Evolutionary conservation across 306 rosid species (phyloP).

Genomic region (Leucaena leucocephala): DNA sequence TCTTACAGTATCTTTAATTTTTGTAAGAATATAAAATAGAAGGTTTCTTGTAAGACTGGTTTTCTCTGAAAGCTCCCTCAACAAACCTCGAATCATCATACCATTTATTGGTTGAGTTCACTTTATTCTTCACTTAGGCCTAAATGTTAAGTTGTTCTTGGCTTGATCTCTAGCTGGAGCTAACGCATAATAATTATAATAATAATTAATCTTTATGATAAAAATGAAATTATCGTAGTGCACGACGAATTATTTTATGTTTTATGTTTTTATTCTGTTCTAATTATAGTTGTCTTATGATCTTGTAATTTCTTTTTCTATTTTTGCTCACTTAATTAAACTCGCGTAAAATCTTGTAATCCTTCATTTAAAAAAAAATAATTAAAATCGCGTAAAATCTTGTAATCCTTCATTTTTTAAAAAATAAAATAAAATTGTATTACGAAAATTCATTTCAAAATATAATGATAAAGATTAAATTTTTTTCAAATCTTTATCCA

Average conservation of each 20-base stretch:
- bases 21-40: not conserved
- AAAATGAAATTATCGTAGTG: not conserved
- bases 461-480: not conserved
- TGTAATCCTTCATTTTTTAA: not conserved
- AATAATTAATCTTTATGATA: not conserved
- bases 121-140: not conserved
- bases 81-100: not conserved
- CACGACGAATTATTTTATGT: too few species aligned
- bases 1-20: not conserved
- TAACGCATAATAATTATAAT: not conserved
- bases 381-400: not conserved
- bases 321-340: not conserved
- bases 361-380: too few species aligned
- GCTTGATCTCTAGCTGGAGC: not conserved
- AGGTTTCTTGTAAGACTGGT: conserved; percentile 1
- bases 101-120: not conserved
- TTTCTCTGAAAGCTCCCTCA: not conserved
- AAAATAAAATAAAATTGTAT: not conserved
- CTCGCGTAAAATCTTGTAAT: not conserved
- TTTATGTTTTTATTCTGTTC: too few species aligned
- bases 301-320: not conserved
- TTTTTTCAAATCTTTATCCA: not conserved
- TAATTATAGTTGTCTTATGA: not conserved
- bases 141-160: not conserved
- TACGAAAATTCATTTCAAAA: not conserved